A percentile compares a stretch with the other conserved stretches of the same genome.
These are phyloP conservation scores for Corymbia citriodora DNA, from an alignment of 441 rosid species.

Conservation along the genomic window DNA sequence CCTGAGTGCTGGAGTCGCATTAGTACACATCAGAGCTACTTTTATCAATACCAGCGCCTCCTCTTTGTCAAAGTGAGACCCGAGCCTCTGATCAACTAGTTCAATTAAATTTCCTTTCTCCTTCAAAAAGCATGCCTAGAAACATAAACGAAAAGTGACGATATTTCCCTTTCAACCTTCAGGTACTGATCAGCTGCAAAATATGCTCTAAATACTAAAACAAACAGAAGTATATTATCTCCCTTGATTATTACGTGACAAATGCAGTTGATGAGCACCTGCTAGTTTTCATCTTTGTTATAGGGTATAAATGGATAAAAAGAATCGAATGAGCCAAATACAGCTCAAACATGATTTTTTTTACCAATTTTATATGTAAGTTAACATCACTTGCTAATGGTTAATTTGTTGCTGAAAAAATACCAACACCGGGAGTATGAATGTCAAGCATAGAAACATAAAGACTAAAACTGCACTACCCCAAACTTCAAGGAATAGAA, in stretches of 20 bases:
- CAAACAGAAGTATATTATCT: not conserved
- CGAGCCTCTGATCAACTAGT: not conserved
- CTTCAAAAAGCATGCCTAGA: not conserved
- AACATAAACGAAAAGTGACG: not conserved
- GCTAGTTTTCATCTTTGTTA: not conserved
- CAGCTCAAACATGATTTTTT: not conserved
- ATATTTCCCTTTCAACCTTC: not conserved
- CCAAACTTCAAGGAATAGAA: not conserved
- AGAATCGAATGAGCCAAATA: not conserved
- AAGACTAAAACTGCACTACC: not conserved
- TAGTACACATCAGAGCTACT: conserved; percentile 1
- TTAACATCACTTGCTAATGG: not conserved
- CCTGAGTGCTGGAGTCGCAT: not conserved
- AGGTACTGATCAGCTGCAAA: not conserved
- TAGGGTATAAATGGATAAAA: not conserved
- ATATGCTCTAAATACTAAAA: not conserved
- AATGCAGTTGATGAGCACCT: not conserved
- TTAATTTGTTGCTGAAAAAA: not conserved
- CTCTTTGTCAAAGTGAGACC: not conserved
- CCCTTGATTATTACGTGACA: not conserved
- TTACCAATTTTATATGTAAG: not conserved
- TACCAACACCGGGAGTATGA: not conserved
- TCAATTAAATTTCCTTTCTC: not conserved
- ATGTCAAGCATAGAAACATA: not conserved
- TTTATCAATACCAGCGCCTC: not conserved